Conservation (phyloP, 352 stramenopile genomes). For the Phytophthora pini region DNA sequence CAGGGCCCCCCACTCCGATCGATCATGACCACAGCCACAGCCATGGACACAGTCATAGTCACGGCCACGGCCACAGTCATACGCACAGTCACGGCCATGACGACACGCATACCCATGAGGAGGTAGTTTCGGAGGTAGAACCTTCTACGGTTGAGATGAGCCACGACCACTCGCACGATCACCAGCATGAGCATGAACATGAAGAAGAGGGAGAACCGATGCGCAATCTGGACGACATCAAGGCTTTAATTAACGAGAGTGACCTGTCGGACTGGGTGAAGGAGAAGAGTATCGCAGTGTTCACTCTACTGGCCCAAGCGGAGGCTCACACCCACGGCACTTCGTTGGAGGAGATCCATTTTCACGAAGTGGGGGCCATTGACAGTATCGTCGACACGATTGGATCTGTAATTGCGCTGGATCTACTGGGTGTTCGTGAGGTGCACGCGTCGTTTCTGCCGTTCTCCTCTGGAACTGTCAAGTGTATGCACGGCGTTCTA, state of each 20-base stretch:
- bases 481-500: constrained; percentile 95
- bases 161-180: constrained; percentile 29
- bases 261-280: constrained; percentile 91
- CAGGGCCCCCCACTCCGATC: constrained; percentile 33
- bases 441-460: constrained; percentile 86
- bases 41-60: constrained; percentile 29
- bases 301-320: constrained; percentile 92
- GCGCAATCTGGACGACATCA: constrained; percentile 93
- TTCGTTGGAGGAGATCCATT: constrained; percentile 94
- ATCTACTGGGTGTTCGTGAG: constrained; percentile 91
- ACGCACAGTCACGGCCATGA: constrained; percentile 40
- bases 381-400: constrained; percentile 98
- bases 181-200: constrained; percentile 49
- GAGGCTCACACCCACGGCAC: constrained; percentile 96
- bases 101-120: constrained; percentile 19
- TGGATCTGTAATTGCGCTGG: constrained; percentile 93
- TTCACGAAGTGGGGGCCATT: constrained; percentile 98
- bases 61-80: constrained; percentile 30
- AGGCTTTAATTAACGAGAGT: constrained; percentile 80
- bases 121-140: constrained; percentile 8
- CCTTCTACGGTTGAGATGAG: constrained; percentile 20
- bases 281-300: constrained; percentile 89
- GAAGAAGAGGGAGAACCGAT: constrained; percentile 67
- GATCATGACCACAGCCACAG: constrained; percentile 16
- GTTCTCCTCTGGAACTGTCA: constrained; percentile 94